Evolutionary conservation across 2,329 filamentous ascomycete genomes (phyloP).

Genomic region (Alternaria solani): DNA sequence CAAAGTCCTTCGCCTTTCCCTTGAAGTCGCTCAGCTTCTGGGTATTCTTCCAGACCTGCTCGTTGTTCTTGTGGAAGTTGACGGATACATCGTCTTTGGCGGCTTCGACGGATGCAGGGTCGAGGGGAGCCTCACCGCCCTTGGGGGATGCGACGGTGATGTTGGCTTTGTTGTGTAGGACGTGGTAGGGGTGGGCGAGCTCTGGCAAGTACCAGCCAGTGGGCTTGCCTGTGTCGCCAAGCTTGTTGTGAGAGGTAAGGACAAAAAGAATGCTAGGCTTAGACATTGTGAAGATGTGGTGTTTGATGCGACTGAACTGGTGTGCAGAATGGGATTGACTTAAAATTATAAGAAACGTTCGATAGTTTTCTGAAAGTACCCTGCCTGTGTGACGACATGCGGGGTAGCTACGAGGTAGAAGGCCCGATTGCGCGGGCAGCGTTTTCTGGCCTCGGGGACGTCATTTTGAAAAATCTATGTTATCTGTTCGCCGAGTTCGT

Average conservation of each 20-base stretch:
- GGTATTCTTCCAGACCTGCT: constrained; percentile 70
- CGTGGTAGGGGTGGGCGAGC: constrained; percentile 51
- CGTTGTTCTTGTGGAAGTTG: constrained; percentile 60
- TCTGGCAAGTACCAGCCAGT: constrained; percentile 74
- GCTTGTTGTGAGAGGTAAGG: constrained; percentile 67
- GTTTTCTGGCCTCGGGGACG: not conserved
- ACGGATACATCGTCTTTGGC: constrained; percentile 58
- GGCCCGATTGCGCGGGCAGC: constrained; percentile 9
- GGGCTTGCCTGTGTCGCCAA: constrained; percentile 55
- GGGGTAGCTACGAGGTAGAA: constrained; percentile 10
- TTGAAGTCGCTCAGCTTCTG: constrained; percentile 64
- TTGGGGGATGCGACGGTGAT: constrained; percentile 52
- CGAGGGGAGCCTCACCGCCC: constrained; percentile 50
- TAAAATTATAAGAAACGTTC: not conserved
- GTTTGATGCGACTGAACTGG: not conserved
- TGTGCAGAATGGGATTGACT: not conserved
- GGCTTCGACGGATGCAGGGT: constrained; percentile 48
- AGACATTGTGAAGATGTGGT: constrained; percentile 11
- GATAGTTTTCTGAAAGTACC: not conserved
- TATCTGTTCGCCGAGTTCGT: not conserved
- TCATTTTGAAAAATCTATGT: not conserved
- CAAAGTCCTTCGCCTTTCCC: constrained; percentile 66
- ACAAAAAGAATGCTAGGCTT: constrained; percentile 72
- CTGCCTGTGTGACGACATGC: constrained; percentile 12
- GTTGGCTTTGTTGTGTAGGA: constrained; percentile 47